phyloP scores from a whole-genome alignment of 2,329 filamentous ascomycete genomes.

The Paecilomyces formosus region DNA sequence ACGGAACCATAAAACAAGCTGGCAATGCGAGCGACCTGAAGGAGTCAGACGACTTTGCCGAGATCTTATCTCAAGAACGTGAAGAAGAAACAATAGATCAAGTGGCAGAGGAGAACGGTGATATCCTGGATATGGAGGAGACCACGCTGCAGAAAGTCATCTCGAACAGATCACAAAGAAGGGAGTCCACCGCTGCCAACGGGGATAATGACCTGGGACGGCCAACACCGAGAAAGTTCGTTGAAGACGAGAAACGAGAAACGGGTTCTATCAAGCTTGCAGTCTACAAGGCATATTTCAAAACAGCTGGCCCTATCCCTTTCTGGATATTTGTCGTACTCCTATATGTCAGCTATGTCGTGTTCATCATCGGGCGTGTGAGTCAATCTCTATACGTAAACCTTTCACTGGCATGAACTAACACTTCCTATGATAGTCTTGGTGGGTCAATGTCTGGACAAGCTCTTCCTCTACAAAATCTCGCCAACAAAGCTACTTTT shows the following conservation, averaged over 20 bases:
- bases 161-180: conserved; percentile 15
- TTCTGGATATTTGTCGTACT: conserved; percentile 52
- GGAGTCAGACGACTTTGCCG: conserved; percentile 31
- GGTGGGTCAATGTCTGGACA: conserved; percentile 44
- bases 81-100: conserved; percentile 37
- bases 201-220: conserved; percentile 26
- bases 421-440: conserved; percentile 22
- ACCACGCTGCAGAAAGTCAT: conserved; percentile 42
- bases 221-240: conserved; percentile 56
- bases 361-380: conserved; percentile 45
- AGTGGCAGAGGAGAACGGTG: conserved; percentile 25
- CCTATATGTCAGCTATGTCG: conserved; percentile 50
- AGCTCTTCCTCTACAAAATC: conserved; percentile 17
- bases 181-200: conserved; percentile 3
- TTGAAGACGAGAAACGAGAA: conserved; percentile 67
- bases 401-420: not conserved
- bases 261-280: conserved; percentile 59
- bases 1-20: conserved; percentile 58
- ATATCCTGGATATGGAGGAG: conserved; percentile 27
- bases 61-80: conserved; percentile 31
- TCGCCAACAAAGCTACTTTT: not conserved
- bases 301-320: conserved; percentile 55
- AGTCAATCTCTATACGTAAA: conserved; percentile 12
- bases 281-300: conserved; percentile 63
- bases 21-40: conserved; percentile 57